A percentile compares a stretch with the other conserved stretches of the same genome.
phyloP scores from a whole-genome alignment of 129 eudicot species.

The sunflower (Helianthus annuus) region DNA sequence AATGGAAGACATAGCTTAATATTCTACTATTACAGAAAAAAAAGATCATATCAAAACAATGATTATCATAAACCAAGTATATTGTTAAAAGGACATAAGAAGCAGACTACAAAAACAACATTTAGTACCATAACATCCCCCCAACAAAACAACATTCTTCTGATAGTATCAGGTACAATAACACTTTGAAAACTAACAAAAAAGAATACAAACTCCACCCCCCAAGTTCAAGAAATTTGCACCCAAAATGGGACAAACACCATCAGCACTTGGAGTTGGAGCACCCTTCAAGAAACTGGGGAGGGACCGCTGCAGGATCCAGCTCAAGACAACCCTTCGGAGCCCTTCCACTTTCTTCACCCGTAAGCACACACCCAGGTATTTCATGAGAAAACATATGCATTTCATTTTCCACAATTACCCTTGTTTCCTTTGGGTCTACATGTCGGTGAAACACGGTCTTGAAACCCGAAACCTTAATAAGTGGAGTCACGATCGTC shows the following conservation, averaged over 20 bases:
- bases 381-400: conserved; percentile 68
- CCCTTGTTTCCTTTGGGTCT: conserved; percentile 43
- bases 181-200: conserved; percentile 19
- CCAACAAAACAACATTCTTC: background rate
- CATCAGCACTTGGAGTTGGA: conserved; percentile 26
- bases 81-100: background rate
- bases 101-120: background rate
- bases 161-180: conserved; percentile 11
- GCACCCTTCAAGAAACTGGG: conserved; percentile 54
- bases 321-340: conserved; percentile 73
- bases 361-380: conserved; percentile 61
- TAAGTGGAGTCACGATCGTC: conserved; percentile 52
- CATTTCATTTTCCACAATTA: conserved; percentile 58
- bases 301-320: conserved; percentile 84
- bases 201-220: conserved; percentile 23
- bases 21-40: too few relatives aligned
- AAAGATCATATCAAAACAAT: too few relatives aligned
- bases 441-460: conserved; percentile 61
- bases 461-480: conserved; percentile 79
- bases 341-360: conserved; percentile 49
- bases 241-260: conserved; percentile 28
- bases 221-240: conserved; percentile 35
- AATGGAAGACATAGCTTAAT: too few relatives aligned
- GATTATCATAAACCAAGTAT: too few relatives aligned
- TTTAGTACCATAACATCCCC: conserved; percentile 17